Base-by-base conservation (phyloP, 352 stramenopile genomes). In the Globisporangium paddicum region DNA sequence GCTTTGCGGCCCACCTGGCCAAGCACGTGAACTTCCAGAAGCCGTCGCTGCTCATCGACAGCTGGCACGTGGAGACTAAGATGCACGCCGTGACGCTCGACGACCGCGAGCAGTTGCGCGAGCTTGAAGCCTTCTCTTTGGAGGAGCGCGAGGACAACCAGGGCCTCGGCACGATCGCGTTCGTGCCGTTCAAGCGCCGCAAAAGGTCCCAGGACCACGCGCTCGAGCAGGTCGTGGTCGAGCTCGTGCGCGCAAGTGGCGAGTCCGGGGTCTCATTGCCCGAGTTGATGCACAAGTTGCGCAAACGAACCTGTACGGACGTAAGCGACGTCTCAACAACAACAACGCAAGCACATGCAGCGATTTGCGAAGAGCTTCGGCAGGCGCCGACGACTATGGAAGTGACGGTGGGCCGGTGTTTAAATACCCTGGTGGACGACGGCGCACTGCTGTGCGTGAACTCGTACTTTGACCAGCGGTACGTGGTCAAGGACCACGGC, bases 61-160 rank as follows among this genome's bases (percentile, higher is more conserved):
- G 62, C 37, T 93, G 83, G 83, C 76, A 75, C 47, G 83, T 93
- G 11, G 79, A 89, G 57, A 87, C 77, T 0, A 85, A 78, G 25
- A 78, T 89, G 66, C 64, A 73, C 34, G 73, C 71, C 19, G 69
- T 86, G 35, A 75, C 69, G 14, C 35, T 81, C 5, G 67, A 83
- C 5, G 67, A 84, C 18, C 47, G 65, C 25, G 53, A 75, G 1
- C n/a, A 62, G 10, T 14, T 78, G 9, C 67, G 40, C 2, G 35
- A 62, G 7, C 72, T 74, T 5, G 82, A 91, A 54, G 82, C 82
- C 0, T 91, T 91, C 53, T 87, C 79, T 2, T 41, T 66, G 2
- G 67, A 66, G 44, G 46, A 68, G 0, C 60, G 57, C 0, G 55
- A 75, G 19, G 53, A 68, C 16, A 69, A 66, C 19, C 53, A 51